These are phyloP conservation scores for Xylariaceae sp. DNA, from an alignment of 2,329 filamentous ascomycete species.

Conservation along the genomic window DNA sequence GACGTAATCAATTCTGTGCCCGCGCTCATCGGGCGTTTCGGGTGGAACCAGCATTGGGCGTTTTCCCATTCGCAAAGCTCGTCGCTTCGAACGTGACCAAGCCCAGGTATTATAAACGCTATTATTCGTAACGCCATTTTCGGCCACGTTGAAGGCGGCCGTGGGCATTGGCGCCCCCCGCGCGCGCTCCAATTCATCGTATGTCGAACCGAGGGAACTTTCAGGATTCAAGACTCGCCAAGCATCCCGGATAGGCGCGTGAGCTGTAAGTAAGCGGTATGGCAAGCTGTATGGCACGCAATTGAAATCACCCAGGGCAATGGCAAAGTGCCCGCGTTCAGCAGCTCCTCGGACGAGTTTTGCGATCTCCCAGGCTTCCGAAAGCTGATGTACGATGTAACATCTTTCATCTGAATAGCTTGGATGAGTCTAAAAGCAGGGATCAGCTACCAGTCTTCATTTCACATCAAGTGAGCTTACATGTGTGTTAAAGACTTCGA, in stretches of 20 bases:
- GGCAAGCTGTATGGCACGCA: slow-evolving; percentile 86
- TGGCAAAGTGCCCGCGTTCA: slow-evolving; percentile 75
- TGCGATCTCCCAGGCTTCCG: slow-evolving; percentile 92
- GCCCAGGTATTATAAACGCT: slow-evolving; percentile 88
- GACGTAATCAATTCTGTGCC: slow-evolving; percentile 92
- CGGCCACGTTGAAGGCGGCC: slow-evolving; percentile 70
- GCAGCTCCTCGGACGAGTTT: slow-evolving; percentile 81
- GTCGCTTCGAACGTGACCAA: slow-evolving; percentile 71
- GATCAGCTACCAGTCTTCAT: slow-evolving; percentile 2
- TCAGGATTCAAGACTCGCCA: slow-evolving; percentile 84
- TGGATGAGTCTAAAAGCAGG: slow-evolving; percentile 68
- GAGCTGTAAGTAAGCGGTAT: slow-evolving; percentile 75
- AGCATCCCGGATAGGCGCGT: slow-evolving; percentile 73
- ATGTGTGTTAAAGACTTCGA: slow-evolving; percentile 93
- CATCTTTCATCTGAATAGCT: slow-evolving; percentile 76
- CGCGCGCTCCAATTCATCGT: slow-evolving; percentile 62
- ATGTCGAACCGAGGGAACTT: slow-evolving; percentile 71
- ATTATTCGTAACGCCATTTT: slow-evolving; percentile 87
- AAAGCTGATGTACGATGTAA: slow-evolving; percentile 84
- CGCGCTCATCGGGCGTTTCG: slow-evolving; percentile 63
- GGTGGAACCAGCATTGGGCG: slow-evolving; percentile 59
- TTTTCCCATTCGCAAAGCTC: slow-evolving; percentile 61
- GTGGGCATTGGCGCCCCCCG: slow-evolving; percentile 66
- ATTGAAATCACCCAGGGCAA: slow-evolving; percentile 93
- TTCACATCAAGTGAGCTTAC: slow-evolving; percentile 33